Base-by-base conservation (phyloP, 2,329 filamentous ascomycete genomes). In the Aspergillus phoenicis region DNA sequence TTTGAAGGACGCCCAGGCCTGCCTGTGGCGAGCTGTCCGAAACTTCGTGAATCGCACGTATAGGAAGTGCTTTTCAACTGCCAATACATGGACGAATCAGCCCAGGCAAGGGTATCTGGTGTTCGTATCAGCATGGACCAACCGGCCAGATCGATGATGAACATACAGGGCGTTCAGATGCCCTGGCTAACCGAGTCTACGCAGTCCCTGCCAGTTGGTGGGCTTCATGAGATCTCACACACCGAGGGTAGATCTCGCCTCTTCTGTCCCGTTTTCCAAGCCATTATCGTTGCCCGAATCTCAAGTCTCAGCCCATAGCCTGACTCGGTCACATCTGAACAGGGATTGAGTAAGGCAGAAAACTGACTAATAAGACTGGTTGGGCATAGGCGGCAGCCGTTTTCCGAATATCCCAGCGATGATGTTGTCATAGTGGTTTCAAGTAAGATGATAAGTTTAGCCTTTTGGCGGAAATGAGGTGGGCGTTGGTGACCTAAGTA, bases 311-410 rank as follows among this genome's bases (percentile, higher is more conserved):
- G n/a, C 47, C 26, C 26, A 28, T 51, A 33, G 53, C 41, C 39
- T 36, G 36, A 47, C 53, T 52, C 41, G 52, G 13, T 52, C n/a
- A 38, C 36, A 26, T 24, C 39, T 52, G 24, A 17, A 57, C 53
- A 52, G 38, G 52, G 58, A 51, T 57, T 8, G 17, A 43, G 58
- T 60, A 60, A 60, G 58, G 58, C 58, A 57, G 36, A 51, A 36
- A 57, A 56, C n/a, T 22, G 36, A 51, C 47, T 51, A 51, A 51
- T 51, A n/a, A 17, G 47, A 30, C 28, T 33, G 58, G 38, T 51
- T 43, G 52, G 38, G 52, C 38, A 45, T 45, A 45, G 26, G 36
- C 43, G 47, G 26, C 26, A 51, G 47, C 30, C 15, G 26, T 30
- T 36, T 36, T 10, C 47, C 47, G 47, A 51, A 17, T 8, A 30